These are phyloP conservation scores for Talaromyces sp. DNA, from an alignment of 2,329 filamentous ascomycete species.

Conservation along the genomic window DNA sequence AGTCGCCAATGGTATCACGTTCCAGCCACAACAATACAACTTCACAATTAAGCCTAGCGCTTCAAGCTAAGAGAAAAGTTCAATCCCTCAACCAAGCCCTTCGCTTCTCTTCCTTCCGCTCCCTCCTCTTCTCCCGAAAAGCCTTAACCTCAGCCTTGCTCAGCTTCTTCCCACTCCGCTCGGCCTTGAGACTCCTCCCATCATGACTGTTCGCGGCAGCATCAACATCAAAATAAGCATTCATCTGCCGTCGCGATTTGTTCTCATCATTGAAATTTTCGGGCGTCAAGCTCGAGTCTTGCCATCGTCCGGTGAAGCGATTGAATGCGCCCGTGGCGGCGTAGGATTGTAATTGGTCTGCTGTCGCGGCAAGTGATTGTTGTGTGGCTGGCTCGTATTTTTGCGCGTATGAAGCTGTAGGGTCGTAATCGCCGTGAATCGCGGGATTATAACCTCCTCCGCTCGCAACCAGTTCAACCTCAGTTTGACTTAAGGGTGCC, in stretches of 20 bases:
- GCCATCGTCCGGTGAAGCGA: constrained; percentile 81
- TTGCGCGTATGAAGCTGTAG: constrained; percentile 88
- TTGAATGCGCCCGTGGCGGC: constrained; percentile 77
- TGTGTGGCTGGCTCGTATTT: constrained; percentile 42
- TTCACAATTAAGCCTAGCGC: not conserved
- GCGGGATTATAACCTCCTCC: constrained; percentile 85
- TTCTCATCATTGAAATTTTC: constrained; percentile 82
- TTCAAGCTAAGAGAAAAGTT: constrained; percentile 26
- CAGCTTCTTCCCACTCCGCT: constrained; percentile 79
- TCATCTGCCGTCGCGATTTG: constrained; percentile 84
- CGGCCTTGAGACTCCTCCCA: constrained; percentile 84
- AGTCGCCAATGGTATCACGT: constrained; percentile 3
- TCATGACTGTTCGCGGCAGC: constrained; percentile 88
- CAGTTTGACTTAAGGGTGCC: constrained; percentile 20
- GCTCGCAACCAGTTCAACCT: constrained; percentile 34
- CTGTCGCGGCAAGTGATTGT: constrained; percentile 27
- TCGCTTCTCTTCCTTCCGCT: constrained; percentile 91
- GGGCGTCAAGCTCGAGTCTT: constrained; percentile 63
- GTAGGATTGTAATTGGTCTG: constrained; percentile 46
- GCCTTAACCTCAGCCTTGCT: constrained; percentile 82
- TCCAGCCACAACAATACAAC: not conserved
- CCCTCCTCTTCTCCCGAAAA: constrained; percentile 84
- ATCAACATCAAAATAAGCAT: constrained; percentile 93
- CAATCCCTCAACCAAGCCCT: constrained; percentile 86
- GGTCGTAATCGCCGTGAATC: constrained; percentile 95